These are phyloP conservation scores for Melampsora occidentalis DNA, from an alignment of 1,284 basidiomycete genomes.

Conservation along the genomic window DNA sequence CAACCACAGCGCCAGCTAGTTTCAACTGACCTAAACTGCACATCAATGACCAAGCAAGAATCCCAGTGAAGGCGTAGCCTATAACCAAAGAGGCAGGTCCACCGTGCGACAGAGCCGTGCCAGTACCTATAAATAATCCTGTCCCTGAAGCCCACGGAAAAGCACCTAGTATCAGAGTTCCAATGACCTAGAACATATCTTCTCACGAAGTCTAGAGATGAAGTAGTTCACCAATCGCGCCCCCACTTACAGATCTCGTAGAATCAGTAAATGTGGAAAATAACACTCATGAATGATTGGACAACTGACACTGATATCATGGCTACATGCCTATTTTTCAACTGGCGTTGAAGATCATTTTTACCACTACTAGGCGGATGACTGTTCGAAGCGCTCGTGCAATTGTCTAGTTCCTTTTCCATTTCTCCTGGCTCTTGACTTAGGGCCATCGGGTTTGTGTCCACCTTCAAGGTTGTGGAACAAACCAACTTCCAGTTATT, in stretches of 20 bases:
- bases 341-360: constrained; percentile 36
- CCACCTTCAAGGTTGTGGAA: too few relatives aligned
- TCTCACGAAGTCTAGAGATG: background rate
- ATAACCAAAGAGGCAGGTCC: constrained; percentile 26
- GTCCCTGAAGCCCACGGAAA: constrained; percentile 22
- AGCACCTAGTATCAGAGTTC: background rate
- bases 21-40: constrained; percentile 31
- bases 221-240: constrained; percentile 35
- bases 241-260: constrained; percentile 4
- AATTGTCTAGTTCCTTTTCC: too few relatives aligned
- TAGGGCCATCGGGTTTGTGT: too few relatives aligned
- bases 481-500: too few relatives aligned
- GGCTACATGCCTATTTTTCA: constrained; percentile 43
- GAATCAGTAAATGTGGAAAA: background rate
- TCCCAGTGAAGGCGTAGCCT: constrained; percentile 33
- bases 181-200: background rate
- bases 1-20: background rate
- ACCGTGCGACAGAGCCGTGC: constrained; percentile 34
- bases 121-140: constrained; percentile 42
- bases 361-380: too few relatives aligned
- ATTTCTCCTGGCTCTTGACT: too few relatives aligned
- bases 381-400: too few relatives aligned
- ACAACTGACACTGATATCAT: constrained; percentile 43
- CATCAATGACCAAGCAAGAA: constrained; percentile 41
- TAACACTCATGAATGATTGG: background rate